Evolutionary conservation across 1,284 basidiomycete genomes (phyloP).

Genomic region (Papiliotrema fonsecae): DNA sequence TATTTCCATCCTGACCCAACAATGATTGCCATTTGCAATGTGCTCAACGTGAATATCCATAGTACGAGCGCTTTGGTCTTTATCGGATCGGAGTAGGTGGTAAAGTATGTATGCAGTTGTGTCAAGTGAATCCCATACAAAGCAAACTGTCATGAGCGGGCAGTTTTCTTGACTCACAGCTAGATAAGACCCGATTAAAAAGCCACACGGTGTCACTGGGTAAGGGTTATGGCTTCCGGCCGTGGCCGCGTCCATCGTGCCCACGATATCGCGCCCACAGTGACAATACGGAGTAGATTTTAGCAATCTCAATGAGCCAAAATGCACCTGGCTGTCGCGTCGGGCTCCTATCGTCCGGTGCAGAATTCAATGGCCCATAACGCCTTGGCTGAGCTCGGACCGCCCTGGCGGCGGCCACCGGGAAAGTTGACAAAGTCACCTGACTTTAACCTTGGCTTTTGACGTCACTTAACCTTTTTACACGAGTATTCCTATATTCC

Average conservation of each 20-base stretch:
- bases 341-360: too few species aligned
- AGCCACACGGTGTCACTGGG: constrained; percentile 33
- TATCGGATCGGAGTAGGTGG: constrained; percentile 15
- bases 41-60: constrained; percentile 25
- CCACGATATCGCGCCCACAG: not conserved
- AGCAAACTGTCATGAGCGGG: constrained; percentile 11
- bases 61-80: constrained; percentile 16
- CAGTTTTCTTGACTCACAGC: constrained; percentile 15
- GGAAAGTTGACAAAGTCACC: too few species aligned
- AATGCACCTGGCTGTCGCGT: too few species aligned
- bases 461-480: too few species aligned
- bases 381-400: too few species aligned
- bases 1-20: constrained; percentile 23
- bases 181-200: constrained; percentile 30
- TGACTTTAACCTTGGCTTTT: too few species aligned
- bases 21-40: constrained; percentile 31
- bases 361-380: too few species aligned
- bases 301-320: too few species aligned
- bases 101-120: constrained; percentile 27
- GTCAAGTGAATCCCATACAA: constrained; percentile 28
- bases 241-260: not conserved
- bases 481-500: too few species aligned
- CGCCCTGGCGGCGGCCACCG: too few species aligned
- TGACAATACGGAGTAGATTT: not conserved
- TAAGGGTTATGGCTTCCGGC: constrained; percentile 29